These are phyloP conservation scores for Gloeopeniophorella convolvens DNA, from an alignment of 768 basidiomycete genomes.

Conservation along the genomic window DNA sequence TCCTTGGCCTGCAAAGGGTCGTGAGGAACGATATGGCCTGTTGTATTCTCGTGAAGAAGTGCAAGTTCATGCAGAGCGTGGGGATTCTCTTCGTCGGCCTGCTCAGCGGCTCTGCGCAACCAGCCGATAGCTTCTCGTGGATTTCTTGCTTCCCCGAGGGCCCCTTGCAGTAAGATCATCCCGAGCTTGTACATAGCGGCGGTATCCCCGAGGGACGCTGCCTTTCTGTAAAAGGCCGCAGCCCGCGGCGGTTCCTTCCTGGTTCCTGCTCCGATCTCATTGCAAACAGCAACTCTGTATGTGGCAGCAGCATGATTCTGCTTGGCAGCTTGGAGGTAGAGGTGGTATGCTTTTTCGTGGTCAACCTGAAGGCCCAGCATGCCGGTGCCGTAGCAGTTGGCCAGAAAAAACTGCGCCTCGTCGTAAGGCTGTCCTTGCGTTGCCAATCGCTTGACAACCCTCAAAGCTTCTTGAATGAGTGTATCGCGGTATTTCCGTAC, in stretches of 20 bases:
- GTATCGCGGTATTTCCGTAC: slow-evolving; percentile 89
- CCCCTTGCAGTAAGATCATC: slow-evolving; percentile 88
- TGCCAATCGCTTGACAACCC: slow-evolving; percentile 87
- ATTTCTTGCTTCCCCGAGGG: slow-evolving; percentile 77
- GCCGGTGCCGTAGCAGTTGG: slow-evolving; percentile 95
- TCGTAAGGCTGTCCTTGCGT: slow-evolving; percentile 89
- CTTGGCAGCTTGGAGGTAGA: slow-evolving; percentile 95
- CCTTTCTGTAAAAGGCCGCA: slow-evolving; percentile 93
- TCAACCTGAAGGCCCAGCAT: slow-evolving; percentile 94
- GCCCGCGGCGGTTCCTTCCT: slow-evolving; percentile 82
- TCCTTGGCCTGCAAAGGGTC: slow-evolving; percentile 81
- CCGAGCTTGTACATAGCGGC: slow-evolving; percentile 99
- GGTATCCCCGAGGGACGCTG: slow-evolving; percentile 92
- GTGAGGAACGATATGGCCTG: slow-evolving; percentile 60
- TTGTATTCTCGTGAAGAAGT: slow-evolving; percentile 68
- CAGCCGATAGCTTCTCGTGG: slow-evolving; percentile 90
- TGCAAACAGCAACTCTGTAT: slow-evolving; percentile 97
- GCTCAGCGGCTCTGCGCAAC: slow-evolving; percentile 91
- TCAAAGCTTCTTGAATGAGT: slow-evolving; percentile 82
- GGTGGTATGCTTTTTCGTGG: slow-evolving; percentile 95
- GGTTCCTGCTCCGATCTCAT: slow-evolving; percentile 97
- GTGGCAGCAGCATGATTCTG: slow-evolving; percentile 93
- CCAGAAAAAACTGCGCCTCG: slow-evolving; percentile 98
- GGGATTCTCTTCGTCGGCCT: slow-evolving; percentile 97
- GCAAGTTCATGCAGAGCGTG: slow-evolving; percentile 97